phyloP scores from a whole-genome alignment of 345 rosid genomes.

The Odontarrhena argentea region DNA sequence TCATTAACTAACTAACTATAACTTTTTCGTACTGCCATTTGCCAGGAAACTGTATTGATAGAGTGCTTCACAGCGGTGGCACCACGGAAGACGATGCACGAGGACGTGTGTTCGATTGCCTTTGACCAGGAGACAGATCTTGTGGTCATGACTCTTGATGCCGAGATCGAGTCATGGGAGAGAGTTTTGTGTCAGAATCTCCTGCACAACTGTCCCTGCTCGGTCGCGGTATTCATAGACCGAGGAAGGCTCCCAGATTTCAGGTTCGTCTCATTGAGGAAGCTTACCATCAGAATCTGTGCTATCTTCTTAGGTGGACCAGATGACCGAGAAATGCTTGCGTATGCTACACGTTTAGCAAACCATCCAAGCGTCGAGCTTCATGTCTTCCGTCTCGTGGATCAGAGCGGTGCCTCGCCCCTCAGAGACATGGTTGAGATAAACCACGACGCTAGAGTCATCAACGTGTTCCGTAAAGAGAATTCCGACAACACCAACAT shows the following conservation, averaged over 20 bases:
- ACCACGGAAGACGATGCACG: slow-evolving; percentile 48
- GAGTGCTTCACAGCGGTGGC: slow-evolving; percentile 49
- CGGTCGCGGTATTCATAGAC: slow-evolving; percentile 38
- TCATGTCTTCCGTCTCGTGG: slow-evolving; percentile 32
- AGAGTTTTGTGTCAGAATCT: slow-evolving; percentile 34
- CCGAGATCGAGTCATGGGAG: slow-evolving; percentile 31
- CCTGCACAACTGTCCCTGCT: slow-evolving; percentile 42
- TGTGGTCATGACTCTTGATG: slow-evolving; percentile 41
- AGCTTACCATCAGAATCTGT: slow-evolving; percentile 29
- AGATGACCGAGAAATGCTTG: slow-evolving; percentile 55
- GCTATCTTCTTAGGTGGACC: slow-evolving; percentile 52
- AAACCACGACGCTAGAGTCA: slow-evolving; percentile 32
- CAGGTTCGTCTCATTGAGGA: slow-evolving; percentile 33
- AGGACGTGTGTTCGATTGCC: slow-evolving; percentile 46
- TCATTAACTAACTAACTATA: neutral
- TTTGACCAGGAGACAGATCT: slow-evolving; percentile 42
- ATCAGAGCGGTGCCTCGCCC: slow-evolving; percentile 7
- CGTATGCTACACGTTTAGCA: slow-evolving; percentile 43
- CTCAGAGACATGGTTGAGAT: slow-evolving; percentile 41
- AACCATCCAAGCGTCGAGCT: slow-evolving; percentile 37
- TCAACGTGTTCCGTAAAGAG: slow-evolving; percentile 39
- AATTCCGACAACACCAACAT: slow-evolving; percentile 6
- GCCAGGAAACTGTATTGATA: slow-evolving; percentile 38
- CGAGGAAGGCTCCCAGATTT: slow-evolving; percentile 44
- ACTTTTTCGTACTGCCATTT: neutral